Percentiles rank a stretch among this genome's conserved stretches.
phyloP scores from a whole-genome alignment of 2,329 filamentous ascomycete species.

The Aspergillus phoenicis region DNA sequence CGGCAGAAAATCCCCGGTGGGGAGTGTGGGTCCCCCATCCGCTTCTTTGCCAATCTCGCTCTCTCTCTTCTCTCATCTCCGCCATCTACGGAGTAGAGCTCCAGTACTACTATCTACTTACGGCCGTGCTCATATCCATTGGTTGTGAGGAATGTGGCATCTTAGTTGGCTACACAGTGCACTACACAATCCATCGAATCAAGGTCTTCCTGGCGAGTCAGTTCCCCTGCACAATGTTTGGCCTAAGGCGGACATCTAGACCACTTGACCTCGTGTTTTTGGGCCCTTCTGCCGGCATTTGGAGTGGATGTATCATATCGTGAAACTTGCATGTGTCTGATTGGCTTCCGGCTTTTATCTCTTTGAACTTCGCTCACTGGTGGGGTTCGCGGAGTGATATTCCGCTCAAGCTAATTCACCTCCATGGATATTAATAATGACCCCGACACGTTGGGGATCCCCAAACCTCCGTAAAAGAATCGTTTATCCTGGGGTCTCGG shows the following conservation, averaged over 20 bases:
- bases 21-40: background rate
- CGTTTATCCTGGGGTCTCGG: background rate
- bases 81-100: too few relatives aligned
- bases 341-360: slow-evolving; percentile 4
- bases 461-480: background rate
- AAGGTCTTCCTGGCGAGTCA: background rate
- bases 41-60: background rate
- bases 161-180: background rate
- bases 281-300: background rate
- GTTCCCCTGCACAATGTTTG: background rate
- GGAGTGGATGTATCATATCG: background rate
- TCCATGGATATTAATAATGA: background rate
- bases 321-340: background rate
- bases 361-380: background rate
- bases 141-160: too few relatives aligned
- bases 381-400: background rate
- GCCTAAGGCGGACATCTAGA: background rate
- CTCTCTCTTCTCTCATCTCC: background rate
- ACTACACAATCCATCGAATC: too few relatives aligned
- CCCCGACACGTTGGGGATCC: background rate
- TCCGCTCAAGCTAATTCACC: background rate
- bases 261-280: background rate
- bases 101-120: too few relatives aligned
- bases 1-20: slow-evolving; percentile 2
- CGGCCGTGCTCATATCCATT: too few relatives aligned